These are phyloP conservation scores for Botrytis deweyae DNA, from an alignment of 2,329 filamentous ascomycete species.

Conservation along the genomic window DNA sequence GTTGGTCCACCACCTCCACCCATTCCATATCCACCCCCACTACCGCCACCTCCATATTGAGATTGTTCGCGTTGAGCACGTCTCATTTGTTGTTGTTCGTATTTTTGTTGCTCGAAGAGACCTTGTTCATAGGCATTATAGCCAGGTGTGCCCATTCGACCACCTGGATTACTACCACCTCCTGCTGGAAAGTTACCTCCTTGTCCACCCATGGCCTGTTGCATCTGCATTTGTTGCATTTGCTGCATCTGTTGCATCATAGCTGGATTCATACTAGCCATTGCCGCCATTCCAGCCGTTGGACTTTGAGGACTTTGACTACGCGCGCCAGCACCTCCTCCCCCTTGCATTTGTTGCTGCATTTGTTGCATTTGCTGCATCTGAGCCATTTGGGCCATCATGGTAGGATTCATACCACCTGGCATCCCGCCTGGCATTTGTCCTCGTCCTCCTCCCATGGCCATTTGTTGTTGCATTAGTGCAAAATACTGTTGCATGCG, in stretches of 20 bases:
- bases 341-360: slow-evolving; percentile 50
- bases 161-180: slow-evolving; percentile 44
- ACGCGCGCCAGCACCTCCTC: slow-evolving; percentile 33
- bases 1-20: slow-evolving; percentile 59
- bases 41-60: slow-evolving; percentile 33
- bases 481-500: slow-evolving; percentile 97
- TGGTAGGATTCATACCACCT: slow-evolving; percentile 68
- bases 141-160: slow-evolving; percentile 43
- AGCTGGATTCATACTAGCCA: slow-evolving; percentile 41
- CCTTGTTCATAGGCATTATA: slow-evolving; percentile 67
- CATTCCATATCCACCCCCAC: slow-evolving; percentile 51
- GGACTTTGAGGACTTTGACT: slow-evolving; percentile 40
- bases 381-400: slow-evolving; percentile 74
- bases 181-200: slow-evolving; percentile 38
- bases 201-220: slow-evolving; percentile 41
- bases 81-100: slow-evolving; percentile 63
- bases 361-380: slow-evolving; percentile 70
- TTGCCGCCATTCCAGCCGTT: slow-evolving; percentile 35
- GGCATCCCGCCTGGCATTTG: slow-evolving; percentile 60
- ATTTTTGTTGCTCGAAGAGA: slow-evolving; percentile 75
- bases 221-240: slow-evolving; percentile 51
- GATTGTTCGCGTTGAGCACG: slow-evolving; percentile 43
- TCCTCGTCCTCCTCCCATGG: slow-evolving; percentile 59
- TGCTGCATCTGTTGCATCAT: slow-evolving; percentile 58
- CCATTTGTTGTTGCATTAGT: slow-evolving; percentile 92